Base-by-base conservation (phyloP, 345 rosid species). In the Erysimum cheiranthoides region DNA sequence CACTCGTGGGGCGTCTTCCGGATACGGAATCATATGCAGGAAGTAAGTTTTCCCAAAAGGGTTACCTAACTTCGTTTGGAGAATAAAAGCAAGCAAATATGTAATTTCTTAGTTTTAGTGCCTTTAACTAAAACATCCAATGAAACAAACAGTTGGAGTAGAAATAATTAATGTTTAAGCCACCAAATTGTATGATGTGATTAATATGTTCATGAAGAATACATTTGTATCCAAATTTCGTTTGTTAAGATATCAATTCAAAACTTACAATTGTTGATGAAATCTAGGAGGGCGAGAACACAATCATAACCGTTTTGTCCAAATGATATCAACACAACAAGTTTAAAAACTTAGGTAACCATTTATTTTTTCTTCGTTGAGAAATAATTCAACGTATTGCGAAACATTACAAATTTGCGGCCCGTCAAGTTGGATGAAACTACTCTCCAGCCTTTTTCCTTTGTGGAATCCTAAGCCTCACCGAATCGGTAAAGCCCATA, bases 11-110 rank as follows among this genome's bases (percentile, higher is more conserved):
- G 66, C 39, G 14, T 53, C 80, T 49, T 42, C 80, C 1, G 87
- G 84, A 43, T 58, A 74, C 35, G 88, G 87, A 53, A 80, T 87
- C 40, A 78, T 86, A 13, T 87, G 91, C 85, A 80, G 64, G 73
- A 85, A 82, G 76, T 82, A 40, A 53, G 38, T 28, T 13, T n/a
- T 5, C 6, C 21, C 6, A 25, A 27, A 67, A 68, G 62, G 10
- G 2, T 53, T 17, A 14, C 16, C 13, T 42, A 56, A 56, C 16
- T 64, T 64, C 5, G 0, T 14, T 31, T 5, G 8, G n/a, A 18
- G 3, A 35, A 11, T 28, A 25, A 31, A 30, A 14, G 61, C 21
- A 30, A 61, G 32, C 36, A 16, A 36, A 36, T 36, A 13, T 11
- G 14, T 39, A 39, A 39, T 11, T 39, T 39, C 13, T 11, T 39